Evolutionary conservation across 768 basidiomycete genomes (phyloP).

Genomic region (Scleroderma bovista): DNA sequence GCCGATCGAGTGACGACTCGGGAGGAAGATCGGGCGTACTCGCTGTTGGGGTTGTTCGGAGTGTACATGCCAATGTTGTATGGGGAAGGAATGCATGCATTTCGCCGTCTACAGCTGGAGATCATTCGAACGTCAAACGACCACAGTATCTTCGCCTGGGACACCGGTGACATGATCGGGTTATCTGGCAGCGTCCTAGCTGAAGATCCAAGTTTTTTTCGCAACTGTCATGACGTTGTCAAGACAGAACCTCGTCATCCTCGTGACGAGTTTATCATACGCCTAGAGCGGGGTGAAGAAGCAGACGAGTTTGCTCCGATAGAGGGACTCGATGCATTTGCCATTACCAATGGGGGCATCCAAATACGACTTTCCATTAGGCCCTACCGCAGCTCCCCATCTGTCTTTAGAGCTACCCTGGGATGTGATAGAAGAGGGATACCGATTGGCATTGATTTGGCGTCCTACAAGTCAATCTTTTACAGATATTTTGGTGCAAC

Average conservation of each 20-base stretch:
- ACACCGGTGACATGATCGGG: not conserved
- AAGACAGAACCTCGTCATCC: not conserved
- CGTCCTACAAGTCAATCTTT: not conserved
- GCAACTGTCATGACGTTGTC: not conserved
- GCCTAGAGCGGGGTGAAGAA: not conserved
- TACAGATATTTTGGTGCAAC: not conserved
- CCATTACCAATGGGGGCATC: not conserved
- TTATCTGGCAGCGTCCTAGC: not conserved
- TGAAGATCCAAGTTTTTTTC: not conserved
- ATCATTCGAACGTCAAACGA: slow-evolving; percentile 2
- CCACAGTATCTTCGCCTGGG: slow-evolving; percentile 4
- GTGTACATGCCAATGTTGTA: slow-evolving; percentile 10
- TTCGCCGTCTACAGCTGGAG: slow-evolving; percentile 4
- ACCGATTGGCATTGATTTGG: not conserved
- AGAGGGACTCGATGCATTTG: not conserved
- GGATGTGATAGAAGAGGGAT: not conserved
- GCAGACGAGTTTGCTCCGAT: not conserved
- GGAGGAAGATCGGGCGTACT: slow-evolving; percentile 14
- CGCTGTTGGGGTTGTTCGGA: slow-evolving; percentile 9
- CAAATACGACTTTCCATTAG: not conserved
- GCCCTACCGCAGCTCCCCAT: not conserved
- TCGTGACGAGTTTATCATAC: not conserved
- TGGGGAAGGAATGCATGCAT: slow-evolving; percentile 11
- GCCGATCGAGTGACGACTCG: slow-evolving; percentile 11
- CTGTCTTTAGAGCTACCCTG: not conserved